Base-by-base conservation (phyloP, 805 yeast genomes). In the Sporopachydermia lactativora region DNA sequence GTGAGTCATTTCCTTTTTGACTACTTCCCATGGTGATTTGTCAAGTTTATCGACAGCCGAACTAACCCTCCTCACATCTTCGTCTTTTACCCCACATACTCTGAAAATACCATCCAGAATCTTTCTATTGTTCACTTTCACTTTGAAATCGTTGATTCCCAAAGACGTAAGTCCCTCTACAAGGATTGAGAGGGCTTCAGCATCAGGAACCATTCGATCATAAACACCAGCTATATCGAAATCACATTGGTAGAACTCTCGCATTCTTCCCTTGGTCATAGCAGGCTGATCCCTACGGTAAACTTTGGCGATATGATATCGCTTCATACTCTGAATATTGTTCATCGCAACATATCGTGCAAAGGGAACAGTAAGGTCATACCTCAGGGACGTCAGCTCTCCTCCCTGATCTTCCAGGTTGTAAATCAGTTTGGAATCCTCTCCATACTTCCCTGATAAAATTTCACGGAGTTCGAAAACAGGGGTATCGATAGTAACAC, bases 241-340 rank as follows among this genome's bases (percentile, higher is more conserved):
- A 65, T 92, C 99, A 68, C 99, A 92, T 65, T 92, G 99, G 62
- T 92, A 92, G 55, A 92, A 92, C 63, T 92, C 99, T 73, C 99
- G 82, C 98, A 92, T 92, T 64, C 99, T 76, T 46, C 99, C 99
- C 64, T 92, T 92, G 40, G 97, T 89, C 98, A 92, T 92, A 5
- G 99, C 99, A 3, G 99, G 99, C 64, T 92, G 99, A 59, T 92
- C 99, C 64, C 99, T 81, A 67, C 99, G 78, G 65, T 92, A 92
- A 41, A 92, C 99, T 61, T 92, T 92, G 51, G 99, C 98, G 48
- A 92, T 84, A 64, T 92, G 99, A 59, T 77, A 92, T 57, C 99
- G 73, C 65, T 92, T 92, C 62, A 92, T 89, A 55, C 68, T 74
- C 51, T 84, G 79, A 45, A 92, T 74, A 52, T 83, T 85, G 66